Percentiles rank a stretch among this genome's conserved stretches.
phyloP scores from a whole-genome alignment of 306 rosid species.

The Mucuna pruriens region DNA sequence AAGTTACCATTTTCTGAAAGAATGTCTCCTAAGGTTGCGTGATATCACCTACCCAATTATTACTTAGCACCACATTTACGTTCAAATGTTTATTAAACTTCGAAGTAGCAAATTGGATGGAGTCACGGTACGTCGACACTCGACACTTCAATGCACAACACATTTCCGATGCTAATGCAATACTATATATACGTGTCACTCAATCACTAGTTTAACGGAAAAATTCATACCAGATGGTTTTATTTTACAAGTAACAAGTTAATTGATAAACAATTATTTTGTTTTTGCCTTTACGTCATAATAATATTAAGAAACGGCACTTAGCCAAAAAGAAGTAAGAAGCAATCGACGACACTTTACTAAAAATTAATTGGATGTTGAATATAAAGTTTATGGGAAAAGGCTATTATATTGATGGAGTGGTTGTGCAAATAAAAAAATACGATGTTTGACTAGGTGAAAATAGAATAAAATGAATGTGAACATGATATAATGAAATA shows the following conservation, averaged over 20 bases:
- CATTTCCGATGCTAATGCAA: constrained; percentile 18
- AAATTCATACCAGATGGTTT: background rate
- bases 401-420: too few relatives aligned
- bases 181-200: constrained; percentile 9
- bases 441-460: too few relatives aligned
- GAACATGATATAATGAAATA: too few relatives aligned
- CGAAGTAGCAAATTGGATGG: constrained; percentile 19
- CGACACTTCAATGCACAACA: background rate
- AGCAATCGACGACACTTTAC: background rate
- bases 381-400: too few relatives aligned
- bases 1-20: constrained; percentile 22
- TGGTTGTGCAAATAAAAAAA: too few relatives aligned
- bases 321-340: background rate
- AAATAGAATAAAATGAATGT: too few relatives aligned
- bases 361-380: background rate
- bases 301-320: background rate
- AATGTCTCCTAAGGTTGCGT: constrained; percentile 9
- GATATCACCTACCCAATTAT: background rate
- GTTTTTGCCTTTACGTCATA: background rate
- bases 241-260: constrained; percentile 1
- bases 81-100: constrained; percentile 30
- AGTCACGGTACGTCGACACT: constrained; percentile 26
- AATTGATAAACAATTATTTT: background rate
- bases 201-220: background rate
- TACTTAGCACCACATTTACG: background rate